These are phyloP conservation scores for Bothriochloa decipiens DNA, from an alignment of 176 grass and related monocot genomes.

Conservation along the genomic window DNA sequence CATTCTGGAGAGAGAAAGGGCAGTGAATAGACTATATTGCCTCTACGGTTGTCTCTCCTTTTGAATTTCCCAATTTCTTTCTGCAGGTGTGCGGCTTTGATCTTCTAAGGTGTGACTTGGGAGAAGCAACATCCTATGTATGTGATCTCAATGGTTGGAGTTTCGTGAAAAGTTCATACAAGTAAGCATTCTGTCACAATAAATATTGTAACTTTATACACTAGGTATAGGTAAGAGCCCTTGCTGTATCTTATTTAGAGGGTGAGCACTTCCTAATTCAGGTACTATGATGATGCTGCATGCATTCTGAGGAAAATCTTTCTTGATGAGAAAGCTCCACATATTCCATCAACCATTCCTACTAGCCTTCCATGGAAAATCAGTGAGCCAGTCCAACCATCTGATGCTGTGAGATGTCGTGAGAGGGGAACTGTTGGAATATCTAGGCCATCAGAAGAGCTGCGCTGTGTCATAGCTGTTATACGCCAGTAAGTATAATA, in stretches of 20 bases:
- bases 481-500: slow-evolving; percentile 87
- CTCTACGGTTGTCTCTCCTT: neutral
- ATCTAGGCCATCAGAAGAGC: slow-evolving; percentile 86
- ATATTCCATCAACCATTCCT: slow-evolving; percentile 87
- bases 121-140: slow-evolving; percentile 83
- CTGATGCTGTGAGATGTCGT: slow-evolving; percentile 50
- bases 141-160: slow-evolving; percentile 99
- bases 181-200: slow-evolving; percentile 56
- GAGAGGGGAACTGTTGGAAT: slow-evolving; percentile 71
- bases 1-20: too few relatives aligned
- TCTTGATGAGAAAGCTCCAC: slow-evolving; percentile 95
- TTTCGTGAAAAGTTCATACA: slow-evolving; percentile 96
- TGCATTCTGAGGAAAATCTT: slow-evolving; percentile 96
- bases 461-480: slow-evolving; percentile 92
- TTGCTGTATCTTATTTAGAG: slow-evolving; percentile 9
- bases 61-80: slow-evolving; percentile 26
- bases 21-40: too few relatives aligned
- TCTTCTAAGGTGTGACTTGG: slow-evolving; percentile 77
- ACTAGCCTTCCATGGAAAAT: slow-evolving; percentile 88
- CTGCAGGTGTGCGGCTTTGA: slow-evolving; percentile 95
- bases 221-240: neutral
- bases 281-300: slow-evolving; percentile 94
- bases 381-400: slow-evolving; percentile 59
- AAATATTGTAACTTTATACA: slow-evolving; percentile 18
- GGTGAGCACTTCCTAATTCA: slow-evolving; percentile 38